phyloP scores from a whole-genome alignment of 2,329 filamentous ascomycete genomes.

The Ilyonectria mors-panacis region DNA sequence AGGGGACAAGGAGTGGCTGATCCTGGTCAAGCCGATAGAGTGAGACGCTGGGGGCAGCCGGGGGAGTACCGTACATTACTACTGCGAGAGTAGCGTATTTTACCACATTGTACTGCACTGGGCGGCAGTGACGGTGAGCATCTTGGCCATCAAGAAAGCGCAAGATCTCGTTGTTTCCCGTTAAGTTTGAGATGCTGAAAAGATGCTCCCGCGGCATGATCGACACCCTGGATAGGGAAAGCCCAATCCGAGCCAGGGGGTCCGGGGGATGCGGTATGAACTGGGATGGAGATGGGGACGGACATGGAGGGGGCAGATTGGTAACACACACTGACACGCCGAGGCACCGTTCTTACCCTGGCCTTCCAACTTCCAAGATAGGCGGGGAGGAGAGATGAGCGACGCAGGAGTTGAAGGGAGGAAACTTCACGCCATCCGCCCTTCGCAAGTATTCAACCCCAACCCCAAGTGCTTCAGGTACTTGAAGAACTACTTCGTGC shows the following conservation, averaged over 20 bases:
- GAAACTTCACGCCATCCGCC: neutral
- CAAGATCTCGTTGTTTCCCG: neutral
- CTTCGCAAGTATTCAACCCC: neutral
- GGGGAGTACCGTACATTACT: neutral
- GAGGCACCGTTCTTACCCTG: neutral
- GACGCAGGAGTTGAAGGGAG: neutral
- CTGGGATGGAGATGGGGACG: constrained; percentile 23
- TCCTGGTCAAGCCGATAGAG: constrained; percentile 21
- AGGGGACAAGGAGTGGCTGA: neutral
- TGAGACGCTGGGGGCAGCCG: constrained; percentile 15
- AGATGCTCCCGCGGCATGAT: constrained; percentile 14
- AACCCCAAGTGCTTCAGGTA: neutral
- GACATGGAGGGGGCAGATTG: constrained; percentile 5
- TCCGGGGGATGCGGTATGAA: constrained; percentile 16
- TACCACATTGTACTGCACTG: neutral
- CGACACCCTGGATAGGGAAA: constrained; percentile 14
- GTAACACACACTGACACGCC: constrained; percentile 3
- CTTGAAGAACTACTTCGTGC: neutral
- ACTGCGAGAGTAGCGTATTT: no score
- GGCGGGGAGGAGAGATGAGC: neutral
- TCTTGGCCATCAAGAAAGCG: neutral
- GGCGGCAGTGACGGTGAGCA: neutral
- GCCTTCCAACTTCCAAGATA: neutral
- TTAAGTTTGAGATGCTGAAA: neutral
- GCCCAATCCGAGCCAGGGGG: constrained; percentile 16